Base-by-base conservation (phyloP, 192 early-diverging fungal species). In the Coemansia sp. region DNA sequence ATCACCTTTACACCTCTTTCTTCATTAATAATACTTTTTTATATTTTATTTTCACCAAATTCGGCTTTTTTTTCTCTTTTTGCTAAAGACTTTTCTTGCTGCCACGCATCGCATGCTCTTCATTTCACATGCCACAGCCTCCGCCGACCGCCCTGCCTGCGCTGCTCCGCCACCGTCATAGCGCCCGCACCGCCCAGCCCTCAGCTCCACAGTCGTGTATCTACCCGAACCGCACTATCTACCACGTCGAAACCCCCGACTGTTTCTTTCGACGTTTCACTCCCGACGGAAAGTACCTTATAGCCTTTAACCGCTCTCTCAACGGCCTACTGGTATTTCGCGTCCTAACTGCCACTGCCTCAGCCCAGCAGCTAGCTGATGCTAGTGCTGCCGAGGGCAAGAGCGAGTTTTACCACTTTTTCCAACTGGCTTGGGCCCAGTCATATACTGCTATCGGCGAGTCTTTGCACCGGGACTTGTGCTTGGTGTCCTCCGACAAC, bases 171-270 rank as follows among this genome's bases (percentile, higher is more conserved):
- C 77, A 52, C 28, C 67, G 77, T 3, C 63, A 43, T 46, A 47
- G 46, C 40, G 1, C 35, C 11, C 39, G 35, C n/a, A 13, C 65
- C 8, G 23, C 40, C 11, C 32, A 57, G 3, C 53, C 64, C 26
- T 35, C 62, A 39, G 62, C 35, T 1, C 61, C 65, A 8, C 68
- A 69, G 21, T 57, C 73, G 39, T 73, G 57, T n/a, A n/a, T 84
- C 1, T 84, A 84, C 42, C 81, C 81, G 46, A 75, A 84, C 65
- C 67, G 68, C 55, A 84, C 81, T 26, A 32, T 84, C 14, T 74
- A 84, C 77, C 71, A 74, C 39, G 73, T 79, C 58, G 81, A 79
- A 49, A 69, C 76, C 1, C 73, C 81, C 6, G 76, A 84, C 81
- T 84, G 81, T 66, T 64, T 66, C 65, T 79, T 78, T 26, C 69